Percentiles rank a stretch among this genome's conserved stretches.
Conservation (phyloP, 352 stramenopile genomes). For the Albugo laibachii region DNA sequence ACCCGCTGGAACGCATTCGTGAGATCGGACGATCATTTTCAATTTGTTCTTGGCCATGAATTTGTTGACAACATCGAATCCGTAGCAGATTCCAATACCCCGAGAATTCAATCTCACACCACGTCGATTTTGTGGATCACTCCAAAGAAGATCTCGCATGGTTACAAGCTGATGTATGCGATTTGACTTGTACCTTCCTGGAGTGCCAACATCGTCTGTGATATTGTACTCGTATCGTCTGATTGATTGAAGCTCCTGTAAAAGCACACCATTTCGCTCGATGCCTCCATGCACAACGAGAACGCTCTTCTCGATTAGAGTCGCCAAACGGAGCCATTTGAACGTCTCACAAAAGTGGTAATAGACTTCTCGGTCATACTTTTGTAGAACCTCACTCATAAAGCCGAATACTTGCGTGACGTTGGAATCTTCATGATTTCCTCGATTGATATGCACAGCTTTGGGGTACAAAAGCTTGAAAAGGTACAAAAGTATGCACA, state of each 20-base stretch:
- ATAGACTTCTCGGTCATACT: constrained; percentile 63
- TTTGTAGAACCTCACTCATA: constrained; percentile 69
- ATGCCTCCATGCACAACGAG: constrained; percentile 62
- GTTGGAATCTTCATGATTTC: constrained; percentile 74
- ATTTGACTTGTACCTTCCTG: constrained; percentile 1
- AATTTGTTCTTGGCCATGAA: constrained; percentile 77
- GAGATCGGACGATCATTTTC: constrained; percentile 58
- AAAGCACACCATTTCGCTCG: constrained; percentile 25
- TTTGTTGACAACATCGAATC: constrained; percentile 57
- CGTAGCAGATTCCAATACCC: constrained; percentile 56
- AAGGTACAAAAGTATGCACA: constrained; percentile 58
- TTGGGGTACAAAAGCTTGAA: constrained; percentile 63
- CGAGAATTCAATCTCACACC: constrained; percentile 69
- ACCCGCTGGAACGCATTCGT: constrained; percentile 64
- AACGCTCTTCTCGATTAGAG: constrained; percentile 51
- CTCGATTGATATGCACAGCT: constrained; percentile 57
- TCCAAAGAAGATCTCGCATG: constrained; percentile 71
- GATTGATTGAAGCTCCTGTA: constrained; percentile 41
- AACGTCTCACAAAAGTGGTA: constrained; percentile 73
- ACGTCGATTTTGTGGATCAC: constrained; percentile 38
- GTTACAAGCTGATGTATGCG: constrained; percentile 27
- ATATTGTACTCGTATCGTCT: constrained; percentile 53
- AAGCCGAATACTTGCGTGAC: constrained; percentile 78
- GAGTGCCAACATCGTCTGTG: constrained; percentile 22
- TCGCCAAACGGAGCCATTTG: constrained; percentile 47